phyloP scores from a whole-genome alignment of 306 rosid species.

The Prunus persica region DNA sequence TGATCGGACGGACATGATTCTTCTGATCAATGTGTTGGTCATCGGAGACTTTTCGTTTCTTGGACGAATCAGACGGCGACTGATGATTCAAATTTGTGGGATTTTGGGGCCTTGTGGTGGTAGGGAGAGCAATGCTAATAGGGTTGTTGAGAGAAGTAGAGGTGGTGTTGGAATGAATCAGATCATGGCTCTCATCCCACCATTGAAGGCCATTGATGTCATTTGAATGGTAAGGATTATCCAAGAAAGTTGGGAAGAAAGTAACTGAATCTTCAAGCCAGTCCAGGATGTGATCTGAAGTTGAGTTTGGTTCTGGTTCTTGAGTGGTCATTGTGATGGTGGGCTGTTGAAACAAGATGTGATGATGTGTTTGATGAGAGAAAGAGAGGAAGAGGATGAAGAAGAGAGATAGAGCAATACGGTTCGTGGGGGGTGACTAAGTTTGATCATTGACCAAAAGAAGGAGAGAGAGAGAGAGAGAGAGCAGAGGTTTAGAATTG shows the following conservation, averaged over 20 bases:
- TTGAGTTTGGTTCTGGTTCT: constrained; percentile 46
- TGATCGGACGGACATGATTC: constrained; percentile 30
- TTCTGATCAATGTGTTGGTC: constrained; percentile 35
- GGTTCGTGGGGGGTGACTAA: constrained; percentile 15
- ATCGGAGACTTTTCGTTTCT: constrained; percentile 53
- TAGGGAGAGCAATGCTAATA: constrained; percentile 13
- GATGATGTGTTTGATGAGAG: neutral
- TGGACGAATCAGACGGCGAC: constrained; percentile 45
- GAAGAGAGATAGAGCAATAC: constrained; percentile 15
- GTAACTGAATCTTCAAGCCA: constrained; percentile 79
- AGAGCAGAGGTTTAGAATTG: constrained; percentile 13
- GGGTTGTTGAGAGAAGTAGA: constrained; percentile 38
- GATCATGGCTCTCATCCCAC: constrained; percentile 62
- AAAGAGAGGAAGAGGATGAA: neutral
- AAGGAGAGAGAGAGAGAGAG: no score
- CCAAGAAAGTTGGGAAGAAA: constrained; percentile 66
- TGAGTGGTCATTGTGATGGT: constrained; percentile 46
- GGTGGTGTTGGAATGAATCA: constrained; percentile 30
- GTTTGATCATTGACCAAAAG: constrained; percentile 53
- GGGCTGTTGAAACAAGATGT: neutral
- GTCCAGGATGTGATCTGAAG: constrained; percentile 67
- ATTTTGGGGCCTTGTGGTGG: constrained; percentile 29
- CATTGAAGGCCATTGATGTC: constrained; percentile 47
- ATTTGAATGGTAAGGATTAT: constrained; percentile 50
- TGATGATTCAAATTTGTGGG: constrained; percentile 26